These are phyloP conservation scores for Coleophoma cylindrospora DNA, from an alignment of 2,329 filamentous ascomycete species.

Conservation along the genomic window DNA sequence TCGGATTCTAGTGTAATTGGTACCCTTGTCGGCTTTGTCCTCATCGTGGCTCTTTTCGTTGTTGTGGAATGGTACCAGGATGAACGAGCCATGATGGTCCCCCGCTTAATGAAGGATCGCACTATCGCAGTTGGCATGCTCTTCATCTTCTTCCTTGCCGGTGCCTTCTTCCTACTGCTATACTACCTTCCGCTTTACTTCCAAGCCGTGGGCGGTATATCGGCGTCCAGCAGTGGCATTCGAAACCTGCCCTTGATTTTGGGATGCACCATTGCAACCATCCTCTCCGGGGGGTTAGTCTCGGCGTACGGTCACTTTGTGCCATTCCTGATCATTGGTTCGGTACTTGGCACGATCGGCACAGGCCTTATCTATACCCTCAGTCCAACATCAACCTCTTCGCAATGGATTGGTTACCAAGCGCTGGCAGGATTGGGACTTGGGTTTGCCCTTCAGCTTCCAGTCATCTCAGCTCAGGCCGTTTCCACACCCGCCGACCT, in stretches of 20 bases:
- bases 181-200: constrained; percentile 49
- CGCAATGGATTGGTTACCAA: constrained; percentile 54
- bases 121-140: constrained; percentile 36
- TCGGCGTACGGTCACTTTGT: constrained; percentile 29
- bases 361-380: constrained; percentile 53
- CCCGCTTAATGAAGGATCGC: constrained; percentile 36
- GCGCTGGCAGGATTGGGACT: constrained; percentile 49
- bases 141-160: constrained; percentile 37
- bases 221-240: constrained; percentile 25
- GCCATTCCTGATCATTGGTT: constrained; percentile 28
- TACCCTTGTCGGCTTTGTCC: constrained; percentile 33
- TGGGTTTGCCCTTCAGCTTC: constrained; percentile 47
- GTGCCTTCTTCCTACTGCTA: constrained; percentile 37
- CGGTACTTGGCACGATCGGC: constrained; percentile 28
- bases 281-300: constrained; percentile 27
- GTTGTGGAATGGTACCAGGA: constrained; percentile 36
- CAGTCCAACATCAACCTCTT: constrained; percentile 36
- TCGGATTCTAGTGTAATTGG: constrained; percentile 34
- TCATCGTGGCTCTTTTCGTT: constrained; percentile 28
- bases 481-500: constrained; percentile 36
- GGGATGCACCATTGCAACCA: constrained; percentile 25
- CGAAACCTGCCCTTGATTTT: constrained; percentile 33
- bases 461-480: constrained; percentile 30
- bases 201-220: constrained; percentile 33
- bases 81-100: constrained; percentile 44